Evolutionary conservation across 2,329 filamentous ascomycete genomes (phyloP).

Genomic region (Scedosporium boydii): DNA sequence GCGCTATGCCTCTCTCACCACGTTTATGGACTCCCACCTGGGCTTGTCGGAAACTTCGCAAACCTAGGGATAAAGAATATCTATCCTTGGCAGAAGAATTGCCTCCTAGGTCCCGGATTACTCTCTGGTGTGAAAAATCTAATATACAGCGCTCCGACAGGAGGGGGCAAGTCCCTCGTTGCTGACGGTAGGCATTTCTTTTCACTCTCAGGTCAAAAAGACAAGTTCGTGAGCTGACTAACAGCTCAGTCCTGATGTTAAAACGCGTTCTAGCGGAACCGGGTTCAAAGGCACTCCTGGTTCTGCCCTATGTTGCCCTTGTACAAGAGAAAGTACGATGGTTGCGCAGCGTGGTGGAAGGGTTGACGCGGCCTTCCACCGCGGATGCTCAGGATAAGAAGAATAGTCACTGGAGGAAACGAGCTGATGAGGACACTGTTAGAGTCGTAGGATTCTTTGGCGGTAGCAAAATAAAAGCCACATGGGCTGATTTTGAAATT

Average conservation of each 20-base stretch:
- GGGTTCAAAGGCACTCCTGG: conserved; percentile 58
- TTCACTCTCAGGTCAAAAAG: background rate
- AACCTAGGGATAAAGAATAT: conserved; percentile 61
- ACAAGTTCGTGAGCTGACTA: background rate
- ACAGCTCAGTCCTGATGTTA: conserved; percentile 53
- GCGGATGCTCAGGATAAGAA: conserved; percentile 23
- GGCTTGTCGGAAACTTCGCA: conserved; percentile 55
- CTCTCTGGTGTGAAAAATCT: conserved; percentile 58
- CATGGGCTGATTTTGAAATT: conserved; percentile 68
- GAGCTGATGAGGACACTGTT: conserved; percentile 47
- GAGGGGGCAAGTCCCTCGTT: conserved; percentile 68
- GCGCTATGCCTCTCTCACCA: conserved; percentile 53
- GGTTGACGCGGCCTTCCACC: conserved; percentile 34
- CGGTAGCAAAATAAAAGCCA: conserved; percentile 56
- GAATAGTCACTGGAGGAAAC: conserved; percentile 39
- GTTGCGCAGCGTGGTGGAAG: conserved; percentile 57
- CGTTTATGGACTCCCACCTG: conserved; percentile 50
- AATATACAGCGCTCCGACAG: conserved; percentile 72
- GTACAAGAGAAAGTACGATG: conserved; percentile 73
- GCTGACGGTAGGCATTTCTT: conserved; percentile 40
- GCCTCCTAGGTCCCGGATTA: conserved; percentile 57
- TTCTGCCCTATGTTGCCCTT: conserved; percentile 68
- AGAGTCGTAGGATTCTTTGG: conserved; percentile 67
- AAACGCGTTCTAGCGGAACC: conserved; percentile 58
- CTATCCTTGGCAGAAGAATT: conserved; percentile 73